Evolutionary conservation across 2,329 filamentous ascomycete genomes (phyloP), one percentile per base, ranked within the genome.

Genomic region (Neophaeococcomyces mojaviensis): DNA sequence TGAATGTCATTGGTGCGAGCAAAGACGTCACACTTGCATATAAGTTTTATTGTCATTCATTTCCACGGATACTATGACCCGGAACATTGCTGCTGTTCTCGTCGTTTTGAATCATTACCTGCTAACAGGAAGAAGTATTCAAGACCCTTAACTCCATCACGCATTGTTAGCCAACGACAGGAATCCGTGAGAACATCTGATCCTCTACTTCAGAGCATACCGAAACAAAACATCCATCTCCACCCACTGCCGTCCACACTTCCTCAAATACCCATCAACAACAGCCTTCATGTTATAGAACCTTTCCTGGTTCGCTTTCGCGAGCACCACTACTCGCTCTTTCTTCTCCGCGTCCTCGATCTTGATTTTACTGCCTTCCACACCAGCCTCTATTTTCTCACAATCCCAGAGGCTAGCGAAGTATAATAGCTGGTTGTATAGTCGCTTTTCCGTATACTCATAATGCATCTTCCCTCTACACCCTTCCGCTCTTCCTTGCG

Each of bases 391-490:
- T 12, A 84, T 84, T 67, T 86, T 88, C 51, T 97, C 89, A 2
- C 94, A 84, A 65, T 98, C 89, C 73, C 88, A 98, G 46, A 97
- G 68, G 39, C 77, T 77, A 24, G 84, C 78, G 62, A 89, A 85
- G 69, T 95, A 98, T 45, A 97, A 69, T 33, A 98, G 73, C 68
- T 98, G 92, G 64, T 94, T 97, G 69, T 96, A 97, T 49, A 97
- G 76, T 59, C 84, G 83, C 68, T 92, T 90, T 69, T 97, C 92
- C 1, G 78, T 75, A 60, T 86, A 84, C 68, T 94, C 88, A 63
- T 89, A 96, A 18, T 78, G 72, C 89, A 98, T 97, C 40, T 79
- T 79, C 16, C 92, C 92, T 3, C 82, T 70, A 63, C 92, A 98
- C 22, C 88, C 89, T 46, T 82, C 78, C 0, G 85, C 90, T 2